These are phyloP conservation scores for Selenicereus undatus DNA, from an alignment of 148 eudicot genomes.

Conservation along the genomic window DNA sequence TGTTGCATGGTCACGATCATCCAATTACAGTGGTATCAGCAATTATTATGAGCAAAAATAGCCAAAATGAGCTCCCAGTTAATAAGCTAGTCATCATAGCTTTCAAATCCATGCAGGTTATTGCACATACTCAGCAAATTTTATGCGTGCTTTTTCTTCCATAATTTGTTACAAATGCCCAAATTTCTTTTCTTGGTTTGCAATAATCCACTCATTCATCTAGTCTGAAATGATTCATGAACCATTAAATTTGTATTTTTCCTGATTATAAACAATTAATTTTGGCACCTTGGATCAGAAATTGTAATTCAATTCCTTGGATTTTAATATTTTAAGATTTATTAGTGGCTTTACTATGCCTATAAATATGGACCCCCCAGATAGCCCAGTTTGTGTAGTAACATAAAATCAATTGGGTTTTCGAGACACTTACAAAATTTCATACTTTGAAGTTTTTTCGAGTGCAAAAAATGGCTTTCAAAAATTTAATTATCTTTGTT, in stretches of 20 bases:
- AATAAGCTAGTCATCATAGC: neutral
- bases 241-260: constrained; percentile 9
- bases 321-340: neutral
- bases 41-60: neutral
- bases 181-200: neutral
- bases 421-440: neutral
- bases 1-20: neutral
- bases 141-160: constrained; percentile 1
- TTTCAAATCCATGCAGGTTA: neutral
- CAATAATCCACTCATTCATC: constrained; percentile 1
- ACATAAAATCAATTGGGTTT: neutral
- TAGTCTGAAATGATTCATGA: neutral
- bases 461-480: neutral
- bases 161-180: neutral
- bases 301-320: neutral
- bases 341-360: neutral
- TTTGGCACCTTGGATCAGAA: neutral
- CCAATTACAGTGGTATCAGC: neutral
- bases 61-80: neutral
- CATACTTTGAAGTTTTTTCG: too few relatives aligned
- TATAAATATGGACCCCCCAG: constrained; percentile 6
- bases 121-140: neutral
- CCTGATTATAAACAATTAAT: neutral
- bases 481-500: neutral
- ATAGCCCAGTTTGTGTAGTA: neutral